Evolutionary conservation across 2,329 filamentous ascomycete species (phyloP).

Genomic region (Colletotrichum costaricense): DNA sequence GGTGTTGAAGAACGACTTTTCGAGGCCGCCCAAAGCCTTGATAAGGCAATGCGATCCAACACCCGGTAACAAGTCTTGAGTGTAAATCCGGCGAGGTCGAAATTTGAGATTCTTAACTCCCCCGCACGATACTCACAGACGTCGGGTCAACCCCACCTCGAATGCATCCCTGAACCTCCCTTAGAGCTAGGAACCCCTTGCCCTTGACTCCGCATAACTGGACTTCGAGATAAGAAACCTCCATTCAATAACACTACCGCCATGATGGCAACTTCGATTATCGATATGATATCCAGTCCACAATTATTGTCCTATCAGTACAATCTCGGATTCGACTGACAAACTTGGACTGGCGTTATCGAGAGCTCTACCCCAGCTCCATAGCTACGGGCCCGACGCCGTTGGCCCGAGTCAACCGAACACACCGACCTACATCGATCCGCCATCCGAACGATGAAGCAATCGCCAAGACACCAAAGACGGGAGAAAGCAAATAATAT

Average conservation of each 20-base stretch:
- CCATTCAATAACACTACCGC: background rate
- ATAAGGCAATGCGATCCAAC: background rate
- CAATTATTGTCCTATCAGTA: background rate
- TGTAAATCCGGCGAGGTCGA: no score
- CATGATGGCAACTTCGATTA: background rate
- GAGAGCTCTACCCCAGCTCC: background rate
- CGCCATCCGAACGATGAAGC: background rate
- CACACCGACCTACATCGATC: background rate
- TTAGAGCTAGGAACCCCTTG: background rate
- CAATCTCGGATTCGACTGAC: background rate
- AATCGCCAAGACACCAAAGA: background rate
- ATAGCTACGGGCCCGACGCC: background rate
- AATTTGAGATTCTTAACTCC: background rate
- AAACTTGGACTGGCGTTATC: background rate
- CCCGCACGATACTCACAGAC: background rate
- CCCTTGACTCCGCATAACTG: background rate
- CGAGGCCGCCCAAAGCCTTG: no score
- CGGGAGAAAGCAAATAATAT: no score
- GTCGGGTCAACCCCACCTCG: background rate
- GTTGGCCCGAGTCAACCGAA: background rate
- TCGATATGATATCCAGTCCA: no score
- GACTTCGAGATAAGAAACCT: constrained; percentile 10
- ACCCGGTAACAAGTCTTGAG: no score
- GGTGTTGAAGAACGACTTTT: background rate
- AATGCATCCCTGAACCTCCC: background rate